Conservation (phyloP, 176 grass and related monocot genomes). For the Panicum miliaceum region DNA sequence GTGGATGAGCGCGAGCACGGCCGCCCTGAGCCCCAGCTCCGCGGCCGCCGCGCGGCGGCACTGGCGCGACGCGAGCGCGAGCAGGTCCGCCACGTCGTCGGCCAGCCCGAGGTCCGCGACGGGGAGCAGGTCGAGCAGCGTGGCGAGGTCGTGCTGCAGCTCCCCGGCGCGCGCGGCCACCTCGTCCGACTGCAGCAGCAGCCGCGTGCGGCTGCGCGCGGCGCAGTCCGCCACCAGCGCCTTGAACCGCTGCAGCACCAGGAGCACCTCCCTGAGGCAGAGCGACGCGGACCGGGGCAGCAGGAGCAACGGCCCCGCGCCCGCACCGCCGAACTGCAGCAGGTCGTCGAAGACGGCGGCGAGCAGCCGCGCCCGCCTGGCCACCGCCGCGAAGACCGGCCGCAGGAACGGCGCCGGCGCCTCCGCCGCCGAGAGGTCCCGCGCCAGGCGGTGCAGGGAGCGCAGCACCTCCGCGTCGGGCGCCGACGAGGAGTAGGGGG, state of each 20-base stretch:
- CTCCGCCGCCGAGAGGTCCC: constrained; percentile 61
- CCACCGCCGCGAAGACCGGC: constrained; percentile 50
- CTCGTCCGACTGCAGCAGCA: constrained; percentile 75
- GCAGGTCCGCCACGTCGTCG: constrained; percentile 72
- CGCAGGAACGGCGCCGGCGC: constrained; percentile 54
- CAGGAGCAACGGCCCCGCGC: not conserved
- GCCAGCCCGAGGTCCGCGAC: constrained; percentile 57
- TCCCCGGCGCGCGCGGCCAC: constrained; percentile 58
- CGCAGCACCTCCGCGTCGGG: constrained; percentile 65
- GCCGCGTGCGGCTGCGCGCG: constrained; percentile 63
- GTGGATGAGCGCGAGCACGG: constrained; percentile 70
- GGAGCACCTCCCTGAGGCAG: constrained; percentile 78
- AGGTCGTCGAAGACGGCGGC: constrained; percentile 73
- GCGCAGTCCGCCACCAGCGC: constrained; percentile 64
- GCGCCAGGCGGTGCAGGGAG: constrained; percentile 70
- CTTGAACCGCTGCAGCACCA: constrained; percentile 92
- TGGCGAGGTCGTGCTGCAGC: constrained; percentile 83
- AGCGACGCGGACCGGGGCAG: constrained; percentile 68
- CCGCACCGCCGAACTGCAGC: not conserved
- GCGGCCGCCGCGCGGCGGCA: constrained; percentile 42
- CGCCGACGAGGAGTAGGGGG: constrained; percentile 46
- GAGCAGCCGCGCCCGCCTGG: constrained; percentile 58
- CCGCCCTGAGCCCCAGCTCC: constrained; percentile 48
- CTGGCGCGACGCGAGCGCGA: constrained; percentile 71
- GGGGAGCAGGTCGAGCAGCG: constrained; percentile 78